These are phyloP conservation scores for Papilionanthe hybrid DNA, from an alignment of 116 monocot species.

Conservation along the genomic window DNA sequence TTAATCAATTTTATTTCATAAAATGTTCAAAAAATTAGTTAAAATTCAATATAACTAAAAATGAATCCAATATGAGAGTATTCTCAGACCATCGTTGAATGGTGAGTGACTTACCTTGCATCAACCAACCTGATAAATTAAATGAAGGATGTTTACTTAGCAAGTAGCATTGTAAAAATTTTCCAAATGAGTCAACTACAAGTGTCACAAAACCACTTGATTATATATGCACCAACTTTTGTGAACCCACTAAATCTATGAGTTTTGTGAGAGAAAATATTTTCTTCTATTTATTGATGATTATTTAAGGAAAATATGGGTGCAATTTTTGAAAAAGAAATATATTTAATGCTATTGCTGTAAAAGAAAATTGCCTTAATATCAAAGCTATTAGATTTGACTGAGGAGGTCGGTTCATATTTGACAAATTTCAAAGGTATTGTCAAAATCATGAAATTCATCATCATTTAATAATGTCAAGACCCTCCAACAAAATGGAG, in stretches of 20 bases:
- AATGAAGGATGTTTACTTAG: too few relatives aligned
- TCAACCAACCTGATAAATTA: too few relatives aligned
- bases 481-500: background rate
- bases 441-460: background rate
- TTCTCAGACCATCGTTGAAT: too few relatives aligned
- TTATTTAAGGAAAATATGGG: background rate
- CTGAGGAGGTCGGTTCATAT: background rate
- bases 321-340: background rate
- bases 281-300: background rate
- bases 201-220: background rate
- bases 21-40: too few relatives aligned
- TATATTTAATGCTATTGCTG: background rate
- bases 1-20: too few relatives aligned
- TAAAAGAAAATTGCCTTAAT: background rate
- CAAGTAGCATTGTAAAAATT: background rate
- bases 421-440: background rate
- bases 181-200: background rate
- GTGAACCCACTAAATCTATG: background rate
- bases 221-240: background rate
- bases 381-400: background rate
- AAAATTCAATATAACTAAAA: too few relatives aligned
- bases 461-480: background rate
- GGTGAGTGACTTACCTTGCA: too few relatives aligned
- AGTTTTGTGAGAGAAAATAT: background rate
- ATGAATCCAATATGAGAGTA: too few relatives aligned